Conservation (phyloP, 2,329 filamentous ascomycete species). For the Davidsoniella virescens region DNA sequence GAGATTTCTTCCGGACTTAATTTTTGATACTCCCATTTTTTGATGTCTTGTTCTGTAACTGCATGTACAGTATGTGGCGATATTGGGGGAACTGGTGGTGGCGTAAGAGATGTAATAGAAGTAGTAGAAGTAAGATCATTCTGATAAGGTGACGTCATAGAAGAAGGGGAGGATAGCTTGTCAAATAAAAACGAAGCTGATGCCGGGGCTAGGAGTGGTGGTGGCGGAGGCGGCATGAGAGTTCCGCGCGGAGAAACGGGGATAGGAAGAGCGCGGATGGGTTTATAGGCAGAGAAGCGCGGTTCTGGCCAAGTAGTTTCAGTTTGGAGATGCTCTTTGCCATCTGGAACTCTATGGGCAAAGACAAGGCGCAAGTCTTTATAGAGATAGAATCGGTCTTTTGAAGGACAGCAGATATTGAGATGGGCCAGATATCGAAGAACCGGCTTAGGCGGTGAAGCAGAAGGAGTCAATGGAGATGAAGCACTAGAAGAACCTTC, state of each 20-base stretch:
- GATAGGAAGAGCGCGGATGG: no score
- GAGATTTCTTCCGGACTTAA: slow-evolving; percentile 1
- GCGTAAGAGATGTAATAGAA: no score
- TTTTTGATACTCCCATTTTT: slow-evolving; percentile 3
- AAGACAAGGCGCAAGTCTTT: slow-evolving; percentile 90
- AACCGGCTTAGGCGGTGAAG: slow-evolving; percentile 37
- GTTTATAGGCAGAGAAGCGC: slow-evolving; percentile 55
- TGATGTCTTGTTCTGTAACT: no score
- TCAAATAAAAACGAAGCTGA: no score
- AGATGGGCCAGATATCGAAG: slow-evolving; percentile 83
- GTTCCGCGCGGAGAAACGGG: no score
- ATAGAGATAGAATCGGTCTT: slow-evolving; percentile 76
- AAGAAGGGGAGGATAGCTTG: no score
- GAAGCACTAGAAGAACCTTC: not conserved
- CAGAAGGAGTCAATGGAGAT: not conserved
- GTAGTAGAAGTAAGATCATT: no score
- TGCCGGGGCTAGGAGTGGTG: no score
- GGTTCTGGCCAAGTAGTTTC: slow-evolving; percentile 84
- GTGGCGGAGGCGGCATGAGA: no score
- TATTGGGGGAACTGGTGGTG: no score
- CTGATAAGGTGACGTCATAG: no score
- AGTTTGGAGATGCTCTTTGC: slow-evolving; percentile 79
- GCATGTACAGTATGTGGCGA: no score
- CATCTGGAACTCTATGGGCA: slow-evolving; percentile 87
- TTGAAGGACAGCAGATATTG: slow-evolving; percentile 77